Evolutionary conservation across 768 basidiomycete genomes (phyloP).

Genomic region (Naganishia vishniacii): DNA sequence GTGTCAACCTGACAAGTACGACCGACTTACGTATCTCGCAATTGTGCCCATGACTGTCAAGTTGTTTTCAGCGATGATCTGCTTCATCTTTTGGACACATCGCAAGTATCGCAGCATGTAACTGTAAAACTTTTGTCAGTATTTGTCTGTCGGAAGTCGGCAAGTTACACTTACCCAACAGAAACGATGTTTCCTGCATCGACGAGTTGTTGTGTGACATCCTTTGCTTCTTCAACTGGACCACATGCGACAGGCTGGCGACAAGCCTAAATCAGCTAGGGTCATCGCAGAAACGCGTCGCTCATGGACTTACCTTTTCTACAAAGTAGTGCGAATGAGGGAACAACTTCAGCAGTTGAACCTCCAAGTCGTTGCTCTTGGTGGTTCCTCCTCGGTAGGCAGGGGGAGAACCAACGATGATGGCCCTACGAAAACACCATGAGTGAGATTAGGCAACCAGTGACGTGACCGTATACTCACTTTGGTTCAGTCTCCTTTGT

Average conservation of each 20-base stretch:
- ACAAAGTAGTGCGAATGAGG: conserved; percentile 83
- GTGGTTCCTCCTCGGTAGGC: conserved; percentile 78
- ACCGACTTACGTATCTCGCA: conserved; percentile 70
- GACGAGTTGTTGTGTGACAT: conserved; percentile 65
- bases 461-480: conserved; percentile 34
- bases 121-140: conserved; percentile 35
- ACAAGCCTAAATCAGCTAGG: neutral
- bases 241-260: conserved; percentile 70
- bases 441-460: neutral
- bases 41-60: conserved; percentile 93
- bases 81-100: conserved; percentile 93
- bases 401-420: conserved; percentile 87
- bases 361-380: conserved; percentile 75
- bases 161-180: conserved; percentile 56
- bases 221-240: conserved; percentile 60
- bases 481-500: conserved; percentile 59
- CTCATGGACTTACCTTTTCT: conserved; percentile 68
- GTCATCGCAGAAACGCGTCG: too few relatives aligned
- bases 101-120: conserved; percentile 88
- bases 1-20: neutral
- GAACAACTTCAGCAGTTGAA: conserved; percentile 78
- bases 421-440: conserved; percentile 52
- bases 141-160: neutral
- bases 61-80: conserved; percentile 87
- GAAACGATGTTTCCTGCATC: conserved; percentile 74